Evolutionary conservation across 345 rosid species (phyloP).

Genomic region (Euclidium syriacum): DNA sequence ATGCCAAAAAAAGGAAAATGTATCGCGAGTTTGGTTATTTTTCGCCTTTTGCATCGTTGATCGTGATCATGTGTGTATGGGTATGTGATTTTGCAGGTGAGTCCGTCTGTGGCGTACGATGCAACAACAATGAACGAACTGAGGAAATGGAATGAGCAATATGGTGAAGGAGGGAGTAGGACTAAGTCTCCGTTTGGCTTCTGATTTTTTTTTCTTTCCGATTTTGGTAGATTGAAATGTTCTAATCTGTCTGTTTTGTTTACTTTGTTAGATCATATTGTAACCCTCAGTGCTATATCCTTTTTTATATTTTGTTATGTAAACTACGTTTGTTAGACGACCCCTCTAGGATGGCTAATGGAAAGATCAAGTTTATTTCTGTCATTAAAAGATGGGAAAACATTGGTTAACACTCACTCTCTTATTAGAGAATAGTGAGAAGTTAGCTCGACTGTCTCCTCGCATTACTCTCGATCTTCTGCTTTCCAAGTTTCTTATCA

Average conservation of each 20-base stretch:
- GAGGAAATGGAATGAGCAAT: constrained; percentile 97
- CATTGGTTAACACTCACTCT: too few relatives aligned
- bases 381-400: too few relatives aligned
- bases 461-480: too few relatives aligned
- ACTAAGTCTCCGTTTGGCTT: constrained; percentile 80
- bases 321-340: too few relatives aligned
- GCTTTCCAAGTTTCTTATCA: too few relatives aligned
- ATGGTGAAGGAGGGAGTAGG: constrained; percentile 95
- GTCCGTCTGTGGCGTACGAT: constrained; percentile 84
- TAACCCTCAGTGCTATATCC: constrained; percentile 1
- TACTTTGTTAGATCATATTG: constrained; percentile 8
- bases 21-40: neutral
- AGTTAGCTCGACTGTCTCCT: too few relatives aligned
- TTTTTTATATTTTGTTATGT: neutral
- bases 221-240: constrained; percentile 3
- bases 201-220: too few relatives aligned
- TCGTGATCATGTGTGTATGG: constrained; percentile 1
- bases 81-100: constrained; percentile 47
- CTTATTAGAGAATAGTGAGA: too few relatives aligned
- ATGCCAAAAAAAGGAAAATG: neutral
- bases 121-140: constrained; percentile 91
- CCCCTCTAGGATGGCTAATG: too few relatives aligned
- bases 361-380: too few relatives aligned
- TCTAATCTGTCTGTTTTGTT: neutral
- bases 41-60: neutral